A percentile compares a stretch with the other conserved stretches of the same genome.
Evolutionary conservation across 1,139 yeast species (phyloP).

Genomic region (Magnusiomyces tetraspermus): DNA sequence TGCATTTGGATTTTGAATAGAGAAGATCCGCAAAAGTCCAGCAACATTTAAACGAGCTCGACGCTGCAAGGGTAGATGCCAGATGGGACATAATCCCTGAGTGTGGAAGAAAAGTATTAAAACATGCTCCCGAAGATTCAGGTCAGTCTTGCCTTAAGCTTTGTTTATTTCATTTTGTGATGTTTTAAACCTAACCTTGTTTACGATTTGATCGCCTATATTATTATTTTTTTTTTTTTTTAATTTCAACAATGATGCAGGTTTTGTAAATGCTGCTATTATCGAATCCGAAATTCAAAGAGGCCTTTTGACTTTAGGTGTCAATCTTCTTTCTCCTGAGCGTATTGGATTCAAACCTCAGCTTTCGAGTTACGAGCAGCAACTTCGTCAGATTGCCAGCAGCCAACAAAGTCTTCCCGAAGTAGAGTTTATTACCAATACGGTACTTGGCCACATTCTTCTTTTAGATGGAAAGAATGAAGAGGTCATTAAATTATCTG

Average conservation of each 20-base stretch:
- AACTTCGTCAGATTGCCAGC: not conserved
- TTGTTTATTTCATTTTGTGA: not conserved
- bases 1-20: not conserved
- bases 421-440: constrained; percentile 17
- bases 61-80: constrained; percentile 18
- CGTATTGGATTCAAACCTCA: constrained; percentile 2
- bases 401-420: constrained; percentile 11
- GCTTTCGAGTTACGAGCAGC: constrained; percentile 3
- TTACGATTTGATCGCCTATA: not conserved
- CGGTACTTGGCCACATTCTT: constrained; percentile 19
- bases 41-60: constrained; percentile 17
- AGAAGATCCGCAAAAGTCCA: constrained; percentile 8
- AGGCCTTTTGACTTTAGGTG: not conserved
- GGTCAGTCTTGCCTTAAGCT: constrained; percentile 4
- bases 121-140: constrained; percentile 15
- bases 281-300: constrained; percentile 10
- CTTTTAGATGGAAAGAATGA: constrained; percentile 17
- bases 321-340: constrained; percentile 10
- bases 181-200: not conserved
- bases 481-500: constrained; percentile 16
- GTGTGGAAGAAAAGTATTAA: constrained; percentile 19
- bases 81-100: constrained; percentile 21
- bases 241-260: too few species aligned
- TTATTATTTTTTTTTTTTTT: not conserved
- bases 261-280: constrained; percentile 9